A percentile compares a stretch with the other conserved stretches of the same genome.
phyloP scores from a whole-genome alignment of 2,329 filamentous ascomycete genomes.

The Xylaria digitata region DNA sequence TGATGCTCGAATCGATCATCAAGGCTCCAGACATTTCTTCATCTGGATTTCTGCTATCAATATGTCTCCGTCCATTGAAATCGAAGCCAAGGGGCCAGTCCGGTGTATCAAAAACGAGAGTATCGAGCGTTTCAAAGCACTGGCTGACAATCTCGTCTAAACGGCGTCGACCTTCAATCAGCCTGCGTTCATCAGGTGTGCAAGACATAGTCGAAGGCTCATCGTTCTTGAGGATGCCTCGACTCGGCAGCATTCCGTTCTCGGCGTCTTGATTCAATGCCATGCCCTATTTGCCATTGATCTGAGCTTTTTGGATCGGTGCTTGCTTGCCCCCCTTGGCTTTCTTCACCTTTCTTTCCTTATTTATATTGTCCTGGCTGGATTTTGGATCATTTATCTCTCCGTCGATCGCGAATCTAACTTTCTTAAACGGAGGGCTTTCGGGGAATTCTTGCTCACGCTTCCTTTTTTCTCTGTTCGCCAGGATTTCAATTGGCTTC shows the following conservation, averaged over 20 bases:
- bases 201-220: not conserved
- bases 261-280: conserved; percentile 32
- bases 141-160: conserved; percentile 35
- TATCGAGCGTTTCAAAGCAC: conserved; percentile 33
- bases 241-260: not conserved
- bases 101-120: conserved; percentile 30
- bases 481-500: not conserved
- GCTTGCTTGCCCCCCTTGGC: conserved; percentile 8
- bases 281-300: conserved; percentile 42
- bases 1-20: not conserved
- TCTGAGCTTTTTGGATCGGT: conserved; percentile 16
- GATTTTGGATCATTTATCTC: not conserved
- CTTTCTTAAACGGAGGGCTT: conserved; percentile 24
- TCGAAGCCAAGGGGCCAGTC: not conserved
- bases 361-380: not conserved
- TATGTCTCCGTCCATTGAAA: not conserved
- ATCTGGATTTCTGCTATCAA: not conserved
- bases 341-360: conserved; percentile 3
- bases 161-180: conserved; percentile 28
- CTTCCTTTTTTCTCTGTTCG: conserved; percentile 23
- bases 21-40: conserved; percentile 40
- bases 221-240: not conserved
- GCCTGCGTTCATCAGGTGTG: conserved; percentile 5
- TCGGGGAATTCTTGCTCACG: not conserved
- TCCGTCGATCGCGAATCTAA: conserved; percentile 11